Evolutionary conservation across 2,329 filamentous ascomycete species (phyloP).

Genomic region (Aureobasidium pullulans): DNA sequence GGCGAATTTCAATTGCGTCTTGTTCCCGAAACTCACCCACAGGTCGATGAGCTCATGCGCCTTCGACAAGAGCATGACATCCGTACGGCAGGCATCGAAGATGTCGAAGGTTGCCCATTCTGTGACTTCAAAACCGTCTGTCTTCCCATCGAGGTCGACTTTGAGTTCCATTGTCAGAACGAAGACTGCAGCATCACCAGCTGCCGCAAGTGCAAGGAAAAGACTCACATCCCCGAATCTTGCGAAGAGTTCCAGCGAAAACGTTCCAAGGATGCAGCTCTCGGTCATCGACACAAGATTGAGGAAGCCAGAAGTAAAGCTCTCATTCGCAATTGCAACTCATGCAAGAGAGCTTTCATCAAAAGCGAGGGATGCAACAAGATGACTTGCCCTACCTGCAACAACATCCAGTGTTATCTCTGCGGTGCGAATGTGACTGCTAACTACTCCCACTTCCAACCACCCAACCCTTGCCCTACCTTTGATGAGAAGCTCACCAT

Average conservation of each 20-base stretch:
- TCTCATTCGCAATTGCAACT: slow-evolving; percentile 68
- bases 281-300: slow-evolving; percentile 57
- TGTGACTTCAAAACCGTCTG: slow-evolving; percentile 74
- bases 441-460: slow-evolving; percentile 63
- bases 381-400: slow-evolving; percentile 62
- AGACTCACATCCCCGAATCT: slow-evolving; percentile 63
- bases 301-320: slow-evolving; percentile 82
- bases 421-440: slow-evolving; percentile 57
- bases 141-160: slow-evolving; percentile 57
- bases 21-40: slow-evolving; percentile 50
- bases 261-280: slow-evolving; percentile 46
- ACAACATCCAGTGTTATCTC: slow-evolving; percentile 55
- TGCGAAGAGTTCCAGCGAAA: slow-evolving; percentile 56
- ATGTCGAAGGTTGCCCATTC: slow-evolving; percentile 70
- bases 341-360: slow-evolving; percentile 65
- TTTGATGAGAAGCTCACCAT: slow-evolving; percentile 47
- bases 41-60: slow-evolving; percentile 56
- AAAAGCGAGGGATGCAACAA: slow-evolving; percentile 79
- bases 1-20: slow-evolving; percentile 45
- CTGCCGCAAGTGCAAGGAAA: slow-evolving; percentile 53
- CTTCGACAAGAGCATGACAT: slow-evolving; percentile 66
- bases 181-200: slow-evolving; percentile 52
- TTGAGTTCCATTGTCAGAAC: slow-evolving; percentile 66
- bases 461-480: slow-evolving; percentile 56
- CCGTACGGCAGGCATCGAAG: slow-evolving; percentile 61